A percentile compares a stretch with the other conserved stretches of the same genome.
phyloP scores from a whole-genome alignment of 129 eudicot genomes.

The Arctium lappa region DNA sequence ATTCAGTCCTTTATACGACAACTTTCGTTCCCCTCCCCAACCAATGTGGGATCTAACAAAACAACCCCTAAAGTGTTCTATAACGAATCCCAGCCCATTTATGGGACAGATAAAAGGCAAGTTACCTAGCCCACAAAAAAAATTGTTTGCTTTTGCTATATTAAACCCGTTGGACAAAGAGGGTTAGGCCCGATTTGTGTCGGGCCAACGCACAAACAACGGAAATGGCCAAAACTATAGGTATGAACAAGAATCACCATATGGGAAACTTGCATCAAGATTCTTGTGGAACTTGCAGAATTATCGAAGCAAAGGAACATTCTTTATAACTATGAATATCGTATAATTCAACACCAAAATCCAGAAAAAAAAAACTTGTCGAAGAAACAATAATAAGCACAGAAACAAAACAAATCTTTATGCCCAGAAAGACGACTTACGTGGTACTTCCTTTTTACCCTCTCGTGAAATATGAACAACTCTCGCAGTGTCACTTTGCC shows the following conservation, averaged over 20 bases:
- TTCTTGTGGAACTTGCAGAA: neutral
- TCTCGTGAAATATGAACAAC: constrained; percentile 27
- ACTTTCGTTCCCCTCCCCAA: too few species aligned
- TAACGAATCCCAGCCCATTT: neutral
- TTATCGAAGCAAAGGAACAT: constrained; percentile 5
- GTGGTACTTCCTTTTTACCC: constrained; percentile 28
- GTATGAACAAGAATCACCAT: neutral
- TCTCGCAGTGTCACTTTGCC: neutral
- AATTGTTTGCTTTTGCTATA: neutral
- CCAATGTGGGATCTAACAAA: too few species aligned
- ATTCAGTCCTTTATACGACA: too few species aligned
- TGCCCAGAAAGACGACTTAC: constrained; percentile 30
- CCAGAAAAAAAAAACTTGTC: neutral
- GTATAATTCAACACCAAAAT: constrained; percentile 20
- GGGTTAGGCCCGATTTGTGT: too few species aligned
- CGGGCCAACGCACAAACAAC: neutral
- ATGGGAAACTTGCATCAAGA: neutral
- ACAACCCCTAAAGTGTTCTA: neutral
- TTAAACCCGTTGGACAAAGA: too few species aligned
- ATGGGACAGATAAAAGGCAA: too few species aligned
- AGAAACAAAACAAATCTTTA: constrained; percentile 45
- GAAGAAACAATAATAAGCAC: constrained; percentile 24
- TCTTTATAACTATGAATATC: constrained; percentile 20
- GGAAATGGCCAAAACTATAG: neutral
- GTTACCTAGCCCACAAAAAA: neutral